Conservation (phyloP, 2,329 filamentous ascomycete genomes). For the Microascus cirrosus region DNA sequence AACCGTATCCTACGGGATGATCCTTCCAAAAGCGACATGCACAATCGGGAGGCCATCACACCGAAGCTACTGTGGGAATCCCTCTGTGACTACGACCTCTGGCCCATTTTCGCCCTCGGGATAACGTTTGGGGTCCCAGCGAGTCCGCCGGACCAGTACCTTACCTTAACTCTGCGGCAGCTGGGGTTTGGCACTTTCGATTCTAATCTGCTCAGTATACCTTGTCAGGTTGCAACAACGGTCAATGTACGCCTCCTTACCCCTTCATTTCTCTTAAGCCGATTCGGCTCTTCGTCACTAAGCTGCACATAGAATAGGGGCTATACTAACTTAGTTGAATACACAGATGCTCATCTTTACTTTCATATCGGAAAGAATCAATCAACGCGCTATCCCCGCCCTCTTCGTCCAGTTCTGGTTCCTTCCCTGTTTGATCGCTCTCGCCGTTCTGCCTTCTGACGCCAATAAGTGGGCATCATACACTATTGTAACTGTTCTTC, state of each 20-base stretch:
- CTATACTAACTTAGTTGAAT: neutral
- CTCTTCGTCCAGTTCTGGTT: slow-evolving; percentile 21
- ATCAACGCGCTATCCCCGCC: slow-evolving; percentile 17
- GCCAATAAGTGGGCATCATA: slow-evolving; percentile 18
- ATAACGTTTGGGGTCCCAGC: slow-evolving; percentile 12
- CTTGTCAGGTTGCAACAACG: slow-evolving; percentile 13
- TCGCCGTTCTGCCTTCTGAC: slow-evolving; percentile 16
- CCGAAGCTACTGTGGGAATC: slow-evolving; percentile 31
- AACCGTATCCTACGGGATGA: slow-evolving; percentile 44
- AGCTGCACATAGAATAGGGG: neutral
- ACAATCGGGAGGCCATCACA: slow-evolving; percentile 40
- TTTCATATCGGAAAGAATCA: slow-evolving; percentile 18
- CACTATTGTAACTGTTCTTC: slow-evolving; percentile 17
- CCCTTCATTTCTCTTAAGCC: neutral
- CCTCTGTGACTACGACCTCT: slow-evolving; percentile 42
- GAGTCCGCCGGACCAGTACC: slow-evolving; percentile 13
- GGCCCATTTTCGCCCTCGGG: slow-evolving; percentile 33
- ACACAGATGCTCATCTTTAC: slow-evolving; percentile 12
- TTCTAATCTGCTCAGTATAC: slow-evolving; percentile 46
- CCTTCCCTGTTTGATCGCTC: slow-evolving; percentile 19
- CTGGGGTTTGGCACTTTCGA: slow-evolving; percentile 29
- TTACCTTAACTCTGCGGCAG: slow-evolving; percentile 13
- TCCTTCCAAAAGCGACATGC: slow-evolving; percentile 41
- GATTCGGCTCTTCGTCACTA: too few relatives aligned
- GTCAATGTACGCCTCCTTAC: slow-evolving; percentile 1